phyloP scores from a whole-genome alignment of 2,329 filamentous ascomycete species.

The Didymella lethalis region DNA sequence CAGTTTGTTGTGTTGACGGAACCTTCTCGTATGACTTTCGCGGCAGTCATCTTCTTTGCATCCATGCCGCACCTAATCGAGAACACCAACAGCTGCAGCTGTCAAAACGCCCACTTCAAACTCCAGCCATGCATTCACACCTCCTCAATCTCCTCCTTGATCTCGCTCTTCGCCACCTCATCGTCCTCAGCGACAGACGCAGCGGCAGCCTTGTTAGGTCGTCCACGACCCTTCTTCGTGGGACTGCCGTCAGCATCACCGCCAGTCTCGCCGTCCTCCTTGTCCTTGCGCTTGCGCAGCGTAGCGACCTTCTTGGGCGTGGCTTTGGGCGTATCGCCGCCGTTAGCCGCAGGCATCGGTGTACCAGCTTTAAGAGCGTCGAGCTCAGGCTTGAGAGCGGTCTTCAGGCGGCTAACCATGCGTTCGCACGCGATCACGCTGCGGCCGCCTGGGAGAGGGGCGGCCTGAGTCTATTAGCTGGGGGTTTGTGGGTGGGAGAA shows the following conservation, averaged over 20 bases:
- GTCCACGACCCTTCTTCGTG: slow-evolving; percentile 20
- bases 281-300: slow-evolving; percentile 26
- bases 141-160: not conserved
- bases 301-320: slow-evolving; percentile 3
- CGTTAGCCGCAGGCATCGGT: slow-evolving; percentile 3
- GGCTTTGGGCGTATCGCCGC: not conserved
- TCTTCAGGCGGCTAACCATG: slow-evolving; percentile 34
- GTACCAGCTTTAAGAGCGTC: slow-evolving; percentile 25
- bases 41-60: too few species aligned
- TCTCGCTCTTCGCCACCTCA: not conserved
- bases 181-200: slow-evolving; percentile 5
- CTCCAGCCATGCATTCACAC: not conserved
- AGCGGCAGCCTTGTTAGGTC: slow-evolving; percentile 10
- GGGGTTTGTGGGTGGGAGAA: too few species aligned
- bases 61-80: not conserved
- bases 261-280: slow-evolving; percentile 7
- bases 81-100: not conserved
- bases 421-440: slow-evolving; percentile 32
- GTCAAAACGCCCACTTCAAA: not conserved
- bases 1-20: not conserved
- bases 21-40: too few species aligned
- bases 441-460: slow-evolving; percentile 28
- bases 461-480: slow-evolving; percentile 14
- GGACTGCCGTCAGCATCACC: slow-evolving; percentile 16
- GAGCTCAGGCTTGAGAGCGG: slow-evolving; percentile 26